Evolutionary conservation across 2,329 filamentous ascomycete genomes (phyloP), one percentile per base, ranked within the genome.

Genomic region (Colletotrichum cordylinicola): DNA sequence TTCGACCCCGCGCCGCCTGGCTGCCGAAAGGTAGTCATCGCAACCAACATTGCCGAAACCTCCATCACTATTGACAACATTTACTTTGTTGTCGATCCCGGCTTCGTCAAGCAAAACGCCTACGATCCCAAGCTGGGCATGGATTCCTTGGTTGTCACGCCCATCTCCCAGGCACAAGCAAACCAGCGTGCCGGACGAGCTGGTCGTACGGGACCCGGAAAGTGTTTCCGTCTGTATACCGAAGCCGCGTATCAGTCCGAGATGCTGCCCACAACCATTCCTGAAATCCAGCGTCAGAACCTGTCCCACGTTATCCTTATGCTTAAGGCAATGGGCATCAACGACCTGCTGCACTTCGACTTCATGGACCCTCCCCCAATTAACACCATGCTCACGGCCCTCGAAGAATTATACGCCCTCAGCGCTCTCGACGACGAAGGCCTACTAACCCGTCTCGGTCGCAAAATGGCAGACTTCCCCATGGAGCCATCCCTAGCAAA

Each of bases 291-390:
- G 82, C 91, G 97, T 2, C 95, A 98, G 83, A 99, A 99, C 81
- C 83, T 99, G 69, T 94, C 95, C 0, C 93, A 94, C 79, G 98
- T 96, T 0, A 98, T 99, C 83, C 90, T 99, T 62, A 98, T 98
- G 94, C 91, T 99, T 67, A 99, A 99, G 83, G 97, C 97, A 0
- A 98, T 99, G 96, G 97, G 98, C 4, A 98, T 99, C 84, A 98
- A 99, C 82, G 97, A 99, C 82, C 88, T 99, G 2, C 90, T 99
- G 15, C 96, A 98, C 82, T 99, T 99, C 81, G 96, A 98, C 85
- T 99, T 99, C 81, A 98, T 99, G 96, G 97, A 99, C 81, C 96
- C 97, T 0, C 97, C 97, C 0, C 97, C 97, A 0, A 97, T 97
- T 35, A 98, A 98, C 81, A 98, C 97, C 15, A 98, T 98, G 95